These are phyloP conservation scores for Selaginella tamariscina DNA, from an alignment of 75 land plant genomes.

Conservation along the genomic window DNA sequence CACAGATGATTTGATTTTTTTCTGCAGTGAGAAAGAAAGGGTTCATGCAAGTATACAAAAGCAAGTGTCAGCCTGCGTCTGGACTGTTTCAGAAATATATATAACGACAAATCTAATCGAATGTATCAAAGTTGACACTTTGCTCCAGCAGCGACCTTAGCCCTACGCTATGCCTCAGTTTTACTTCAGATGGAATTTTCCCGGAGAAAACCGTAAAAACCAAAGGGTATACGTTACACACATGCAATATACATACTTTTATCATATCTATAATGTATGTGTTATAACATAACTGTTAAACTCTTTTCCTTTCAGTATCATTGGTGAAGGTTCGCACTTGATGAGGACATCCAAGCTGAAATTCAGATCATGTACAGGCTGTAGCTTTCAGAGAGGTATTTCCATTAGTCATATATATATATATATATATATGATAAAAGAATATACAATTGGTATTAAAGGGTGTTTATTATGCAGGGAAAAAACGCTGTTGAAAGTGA, in stretches of 20 bases:
- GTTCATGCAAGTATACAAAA: slow-evolving; percentile 50
- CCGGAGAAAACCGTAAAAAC: slow-evolving; percentile 37
- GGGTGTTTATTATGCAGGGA: too few species aligned
- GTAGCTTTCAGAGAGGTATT: too few species aligned
- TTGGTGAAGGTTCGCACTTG: slow-evolving; percentile 1
- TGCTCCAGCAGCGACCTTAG: slow-evolving; percentile 91
- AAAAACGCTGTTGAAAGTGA: too few species aligned
- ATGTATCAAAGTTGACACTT: slow-evolving; percentile 45
- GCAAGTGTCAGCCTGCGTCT: slow-evolving; percentile 84
- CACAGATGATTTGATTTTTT: neutral
- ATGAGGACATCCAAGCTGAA: slow-evolving; percentile 18
- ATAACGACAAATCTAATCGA: slow-evolving; percentile 38
- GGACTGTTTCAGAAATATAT: slow-evolving; percentile 48
- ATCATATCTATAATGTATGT: too few species aligned
- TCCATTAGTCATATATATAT: too few species aligned
- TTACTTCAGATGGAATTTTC: slow-evolving; percentile 77
- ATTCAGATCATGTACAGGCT: slow-evolving; percentile 40
- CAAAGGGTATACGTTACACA: too few species aligned
- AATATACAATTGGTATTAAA: too few species aligned
- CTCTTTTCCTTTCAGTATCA: too few species aligned
- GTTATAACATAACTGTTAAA: too few species aligned
- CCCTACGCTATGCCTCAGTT: slow-evolving; percentile 93
- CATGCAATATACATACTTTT: too few species aligned
- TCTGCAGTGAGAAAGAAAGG: slow-evolving; percentile 79
- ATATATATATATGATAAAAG: too few species aligned